Conservation (phyloP, 169 alveolate species). For the Plasmodium vivax region DNA sequence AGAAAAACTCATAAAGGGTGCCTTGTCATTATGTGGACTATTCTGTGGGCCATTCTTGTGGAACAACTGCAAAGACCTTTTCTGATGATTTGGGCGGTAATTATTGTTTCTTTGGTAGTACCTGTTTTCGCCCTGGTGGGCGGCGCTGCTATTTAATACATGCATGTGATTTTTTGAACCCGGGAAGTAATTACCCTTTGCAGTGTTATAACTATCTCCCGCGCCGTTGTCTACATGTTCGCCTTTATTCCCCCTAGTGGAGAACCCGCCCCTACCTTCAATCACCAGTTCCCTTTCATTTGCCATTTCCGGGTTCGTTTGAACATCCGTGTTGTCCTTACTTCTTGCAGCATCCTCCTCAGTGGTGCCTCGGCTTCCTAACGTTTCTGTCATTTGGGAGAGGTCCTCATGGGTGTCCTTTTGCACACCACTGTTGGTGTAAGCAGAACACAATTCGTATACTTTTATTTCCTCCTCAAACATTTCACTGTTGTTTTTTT, state of each 20-base stretch:
- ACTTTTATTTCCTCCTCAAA: slow-evolving; percentile 56
- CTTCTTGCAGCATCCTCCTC: not conserved
- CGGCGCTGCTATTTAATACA: not conserved
- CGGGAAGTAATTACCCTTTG: slow-evolving; percentile 1
- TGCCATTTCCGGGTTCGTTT: not conserved
- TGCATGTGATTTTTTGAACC: slow-evolving; percentile 1
- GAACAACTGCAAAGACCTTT: not conserved
- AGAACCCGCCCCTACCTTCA: not conserved
- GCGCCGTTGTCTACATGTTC: not conserved
- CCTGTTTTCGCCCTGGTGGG: slow-evolving; percentile 23
- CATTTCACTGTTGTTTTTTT: slow-evolving; percentile 34
- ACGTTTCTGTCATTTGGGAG: slow-evolving; percentile 6
- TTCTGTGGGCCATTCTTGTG: slow-evolving; percentile 13
- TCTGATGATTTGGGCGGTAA: slow-evolving; percentile 33
- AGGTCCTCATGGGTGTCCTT: not conserved
- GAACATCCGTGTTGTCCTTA: not conserved
- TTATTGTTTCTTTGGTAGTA: slow-evolving; percentile 2
- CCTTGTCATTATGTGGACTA: slow-evolving; percentile 1
- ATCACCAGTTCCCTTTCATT: not conserved
- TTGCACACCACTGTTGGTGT: slow-evolving; percentile 2
- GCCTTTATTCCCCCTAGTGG: not conserved
- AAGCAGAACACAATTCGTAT: not conserved
- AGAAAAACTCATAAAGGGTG: not conserved
- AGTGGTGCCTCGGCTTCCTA: not conserved
- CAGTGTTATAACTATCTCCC: not conserved